Percentiles rank a stretch among this genome's conserved stretches.
These are phyloP conservation scores for Eucalyptus sp. DNA, from an alignment of 345 rosid species.

Conservation along the genomic window DNA sequence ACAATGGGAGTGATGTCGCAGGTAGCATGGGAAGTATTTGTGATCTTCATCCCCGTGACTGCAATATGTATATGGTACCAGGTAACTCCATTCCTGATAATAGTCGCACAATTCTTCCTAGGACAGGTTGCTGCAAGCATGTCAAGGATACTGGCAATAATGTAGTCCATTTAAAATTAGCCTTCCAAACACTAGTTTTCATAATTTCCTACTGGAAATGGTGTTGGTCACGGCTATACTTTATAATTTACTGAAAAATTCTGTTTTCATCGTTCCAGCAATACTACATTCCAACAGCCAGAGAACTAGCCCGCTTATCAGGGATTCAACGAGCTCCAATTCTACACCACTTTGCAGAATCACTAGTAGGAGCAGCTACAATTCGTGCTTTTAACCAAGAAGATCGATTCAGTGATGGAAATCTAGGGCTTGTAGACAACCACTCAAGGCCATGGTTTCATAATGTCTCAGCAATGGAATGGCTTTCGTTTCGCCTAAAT, in stretches of 20 bases:
- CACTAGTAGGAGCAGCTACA: conserved; percentile 80
- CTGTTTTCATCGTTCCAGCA: conserved; percentile 16
- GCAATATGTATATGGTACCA: conserved; percentile 92
- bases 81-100: conserved; percentile 22
- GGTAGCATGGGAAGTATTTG: conserved; percentile 95
- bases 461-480: conserved; percentile 79
- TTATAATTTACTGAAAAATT: not conserved
- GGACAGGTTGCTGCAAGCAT: not conserved
- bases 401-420: conserved; percentile 48
- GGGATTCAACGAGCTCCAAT: conserved; percentile 88
- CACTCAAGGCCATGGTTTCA: conserved; percentile 97
- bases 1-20: conserved; percentile 87
- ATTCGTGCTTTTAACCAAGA: conserved; percentile 81
- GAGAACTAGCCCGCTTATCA: conserved; percentile 83
- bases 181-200: not conserved
- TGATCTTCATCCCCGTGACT: conserved; percentile 92
- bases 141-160: not conserved
- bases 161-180: not conserved
- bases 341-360: conserved; percentile 92
- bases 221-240: not conserved
- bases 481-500: conserved; percentile 91
- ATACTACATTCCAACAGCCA: conserved; percentile 88
- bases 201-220: not conserved
- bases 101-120: not conserved
- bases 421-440: conserved; percentile 57